Percentiles rank a stretch among this genome's conserved stretches.
phyloP scores from a whole-genome alignment of 1,139 yeast species.

The Kluyveromyces sp. region DNA sequence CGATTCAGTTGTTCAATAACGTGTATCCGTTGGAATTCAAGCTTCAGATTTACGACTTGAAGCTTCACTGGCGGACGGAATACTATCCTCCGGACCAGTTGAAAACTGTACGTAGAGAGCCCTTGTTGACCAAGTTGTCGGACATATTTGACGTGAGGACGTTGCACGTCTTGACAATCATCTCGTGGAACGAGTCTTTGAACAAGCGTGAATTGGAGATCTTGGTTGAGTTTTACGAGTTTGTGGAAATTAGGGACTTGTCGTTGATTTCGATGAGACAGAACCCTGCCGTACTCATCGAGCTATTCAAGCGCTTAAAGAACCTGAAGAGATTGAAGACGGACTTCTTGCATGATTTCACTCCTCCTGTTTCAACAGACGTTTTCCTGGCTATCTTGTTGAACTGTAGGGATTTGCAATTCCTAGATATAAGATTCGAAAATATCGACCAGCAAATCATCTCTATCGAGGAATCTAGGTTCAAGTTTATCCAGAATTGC shows the following conservation, averaged over 20 bases:
- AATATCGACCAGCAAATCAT: slow-evolving; percentile 31
- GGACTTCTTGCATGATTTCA: slow-evolving; percentile 33
- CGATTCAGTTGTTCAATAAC: slow-evolving; percentile 31
- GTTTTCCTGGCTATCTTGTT: slow-evolving; percentile 29
- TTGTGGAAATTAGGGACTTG: slow-evolving; percentile 31
- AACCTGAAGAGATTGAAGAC: slow-evolving; percentile 33
- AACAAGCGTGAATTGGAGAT: slow-evolving; percentile 28
- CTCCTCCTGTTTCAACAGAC: slow-evolving; percentile 28
- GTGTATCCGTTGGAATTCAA: slow-evolving; percentile 25
- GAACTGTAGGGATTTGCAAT: slow-evolving; percentile 30
- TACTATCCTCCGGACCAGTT: slow-evolving; percentile 28
- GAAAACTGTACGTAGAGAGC: slow-evolving; percentile 11
- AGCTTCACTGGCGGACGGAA: slow-evolving; percentile 35
- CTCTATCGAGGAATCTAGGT: slow-evolving; percentile 21
- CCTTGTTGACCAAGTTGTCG: slow-evolving; percentile 20
- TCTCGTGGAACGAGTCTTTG: slow-evolving; percentile 35
- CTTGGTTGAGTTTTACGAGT: slow-evolving; percentile 32
- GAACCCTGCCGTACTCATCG: slow-evolving; percentile 26
- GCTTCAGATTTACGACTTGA: slow-evolving; percentile 31
- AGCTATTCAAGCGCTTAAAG: slow-evolving; percentile 25
- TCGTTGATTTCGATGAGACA: slow-evolving; percentile 35
- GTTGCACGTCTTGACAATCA: slow-evolving; percentile 32
- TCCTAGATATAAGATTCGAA: slow-evolving; percentile 33
- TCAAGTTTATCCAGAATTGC: slow-evolving; percentile 31
- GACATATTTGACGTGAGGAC: slow-evolving; percentile 32